Evolutionary conservation across 148 eudicot species (phyloP).

Genomic region (Talinum fruticosum): DNA sequence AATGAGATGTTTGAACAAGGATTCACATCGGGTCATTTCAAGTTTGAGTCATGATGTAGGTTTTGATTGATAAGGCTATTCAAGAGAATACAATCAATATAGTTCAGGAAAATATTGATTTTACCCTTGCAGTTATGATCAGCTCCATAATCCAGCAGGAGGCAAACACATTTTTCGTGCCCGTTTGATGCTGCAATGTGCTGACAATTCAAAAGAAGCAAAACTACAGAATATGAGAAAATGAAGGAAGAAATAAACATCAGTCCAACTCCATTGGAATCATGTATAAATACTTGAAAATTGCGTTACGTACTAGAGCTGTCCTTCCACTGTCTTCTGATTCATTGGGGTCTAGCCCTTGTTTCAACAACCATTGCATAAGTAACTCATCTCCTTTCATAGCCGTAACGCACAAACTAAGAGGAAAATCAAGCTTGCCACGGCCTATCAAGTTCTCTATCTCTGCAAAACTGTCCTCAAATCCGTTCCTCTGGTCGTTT

Average conservation of each 20-base stretch:
- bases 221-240: neutral
- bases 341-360: constrained; percentile 89
- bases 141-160: constrained; percentile 76
- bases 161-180: constrained; percentile 67
- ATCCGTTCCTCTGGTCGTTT: constrained; percentile 50
- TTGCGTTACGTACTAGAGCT: constrained; percentile 47
- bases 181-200: constrained; percentile 92
- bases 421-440: constrained; percentile 73
- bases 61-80: neutral
- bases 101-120: too few species aligned
- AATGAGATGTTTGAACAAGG: neutral
- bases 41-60: neutral
- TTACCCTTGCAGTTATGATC: constrained; percentile 83
- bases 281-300: neutral
- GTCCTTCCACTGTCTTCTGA: constrained; percentile 77
- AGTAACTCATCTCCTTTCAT: constrained; percentile 58
- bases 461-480: constrained; percentile 58
- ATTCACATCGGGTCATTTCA: neutral
- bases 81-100: neutral
- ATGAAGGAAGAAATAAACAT: neutral
- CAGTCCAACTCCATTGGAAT: neutral
- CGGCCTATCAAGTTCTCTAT: constrained; percentile 72
- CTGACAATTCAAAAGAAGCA: constrained; percentile 34
- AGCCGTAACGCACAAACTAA: constrained; percentile 74
- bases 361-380: constrained; percentile 56